Base-by-base conservation (phyloP, 129 eudicot genomes). In the Tanacetum coccineum region DNA sequence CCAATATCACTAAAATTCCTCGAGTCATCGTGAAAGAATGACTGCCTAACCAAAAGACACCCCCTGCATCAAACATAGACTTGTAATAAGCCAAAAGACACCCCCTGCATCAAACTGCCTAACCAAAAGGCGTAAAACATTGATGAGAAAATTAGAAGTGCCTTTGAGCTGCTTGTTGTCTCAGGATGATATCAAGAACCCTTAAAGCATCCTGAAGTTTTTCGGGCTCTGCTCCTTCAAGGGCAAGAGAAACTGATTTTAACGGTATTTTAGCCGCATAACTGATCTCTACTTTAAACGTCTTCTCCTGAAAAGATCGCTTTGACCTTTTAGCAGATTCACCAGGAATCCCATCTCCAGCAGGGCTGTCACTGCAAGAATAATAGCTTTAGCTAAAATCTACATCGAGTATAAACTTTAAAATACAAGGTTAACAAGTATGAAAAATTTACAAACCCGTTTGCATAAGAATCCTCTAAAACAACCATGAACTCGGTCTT, bases 101-200 rank as follows among this genome's bases (percentile, higher is more conserved):
- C 11, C 96, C 95, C 75, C 99, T 93, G 87, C 81, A 80, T 54
- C 28, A 66, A 73, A 74, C 61, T 28, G 71, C 62, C 65, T 40
- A 69, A 57, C 58, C n/a, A 3, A 44, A 45, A 36, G 42, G 42
- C 42, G 1, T 6, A 32, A 67, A 66, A 53, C 19, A 66, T 30
- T 40, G 50, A 21, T 13, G 53, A 21, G 49, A 60, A 36, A 79
- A 17, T 17, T 14, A 22, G 9, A 70, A 66, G 67, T 81, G 78
- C 99, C 93, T 85, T 65, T 81, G 81, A 81, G 96, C 91, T 62
- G 99, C 96, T 82, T 82, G 95, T 68, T 93, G 95, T 71, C 96
- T 82, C 84, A 93, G 61, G 50, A 93, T 79, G 59, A 74, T 84
- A 75, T 93, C 89, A 66, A 93, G 91, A 67, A 93, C 96, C 81